Evolutionary conservation across 1,284 basidiomycete species (phyloP).

Genomic region (Grifola frondosa): DNA sequence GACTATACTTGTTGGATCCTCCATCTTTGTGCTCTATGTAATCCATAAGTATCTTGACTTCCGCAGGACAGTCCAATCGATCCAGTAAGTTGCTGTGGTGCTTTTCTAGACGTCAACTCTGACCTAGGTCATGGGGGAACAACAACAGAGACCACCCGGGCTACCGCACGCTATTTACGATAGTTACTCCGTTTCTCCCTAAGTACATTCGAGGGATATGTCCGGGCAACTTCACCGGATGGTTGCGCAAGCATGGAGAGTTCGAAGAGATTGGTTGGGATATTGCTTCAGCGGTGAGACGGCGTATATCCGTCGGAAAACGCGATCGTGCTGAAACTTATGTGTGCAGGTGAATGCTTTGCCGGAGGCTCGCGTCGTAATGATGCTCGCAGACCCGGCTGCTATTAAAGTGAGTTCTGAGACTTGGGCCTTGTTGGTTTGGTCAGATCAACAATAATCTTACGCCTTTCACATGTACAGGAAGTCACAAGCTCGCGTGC

Average conservation of each 20-base stretch:
- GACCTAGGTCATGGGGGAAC: neutral
- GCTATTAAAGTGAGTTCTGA: conserved; percentile 19
- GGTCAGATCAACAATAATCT: neutral
- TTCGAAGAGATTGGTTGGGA: conserved; percentile 25
- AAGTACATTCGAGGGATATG: conserved; percentile 21
- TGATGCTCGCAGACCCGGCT: conserved; percentile 24
- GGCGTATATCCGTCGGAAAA: no score
- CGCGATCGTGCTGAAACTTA: conserved; percentile 2
- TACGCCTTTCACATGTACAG: no score
- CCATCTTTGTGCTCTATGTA: conserved; percentile 6
- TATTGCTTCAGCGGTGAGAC: conserved; percentile 25
- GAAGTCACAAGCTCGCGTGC: conserved; percentile 20
- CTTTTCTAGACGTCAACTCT: neutral
- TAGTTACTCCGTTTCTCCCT: conserved; percentile 23
- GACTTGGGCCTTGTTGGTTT: neutral
- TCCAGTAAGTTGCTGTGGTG: conserved; percentile 2
- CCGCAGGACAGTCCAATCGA: neutral
- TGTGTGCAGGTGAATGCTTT: conserved; percentile 12
- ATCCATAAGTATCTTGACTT: conserved; percentile 4
- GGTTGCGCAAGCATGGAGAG: conserved; percentile 21
- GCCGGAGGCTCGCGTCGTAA: conserved; percentile 17
- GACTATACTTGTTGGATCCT: no score
- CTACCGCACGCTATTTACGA: conserved; percentile 24
- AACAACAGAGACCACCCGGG: conserved; percentile 24
- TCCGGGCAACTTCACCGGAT: conserved; percentile 21